These are phyloP conservation scores for Ogataea nonfermentans DNA, from an alignment of 805 yeast genomes.

Conservation along the genomic window DNA sequence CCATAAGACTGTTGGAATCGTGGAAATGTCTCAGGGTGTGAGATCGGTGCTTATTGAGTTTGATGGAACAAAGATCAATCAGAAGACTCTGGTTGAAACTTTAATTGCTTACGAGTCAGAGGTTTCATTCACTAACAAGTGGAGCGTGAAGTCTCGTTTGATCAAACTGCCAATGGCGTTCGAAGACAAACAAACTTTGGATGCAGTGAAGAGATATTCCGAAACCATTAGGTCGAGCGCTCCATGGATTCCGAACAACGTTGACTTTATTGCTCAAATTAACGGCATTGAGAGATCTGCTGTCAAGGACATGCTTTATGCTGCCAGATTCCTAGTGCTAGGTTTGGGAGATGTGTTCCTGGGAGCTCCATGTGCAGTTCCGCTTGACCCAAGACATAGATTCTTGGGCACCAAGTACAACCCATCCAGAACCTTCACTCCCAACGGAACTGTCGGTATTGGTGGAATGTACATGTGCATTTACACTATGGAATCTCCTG, in stretches of 20 bases:
- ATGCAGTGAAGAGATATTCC: constrained; percentile 84
- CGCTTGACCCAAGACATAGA: constrained; percentile 94
- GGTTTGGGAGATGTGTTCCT: constrained; percentile 97
- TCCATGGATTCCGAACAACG: constrained; percentile 98
- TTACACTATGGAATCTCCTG: constrained; percentile 97
- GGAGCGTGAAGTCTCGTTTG: constrained; percentile 83
- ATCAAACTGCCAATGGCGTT: constrained; percentile 93
- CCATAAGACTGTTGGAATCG: constrained; percentile 71
- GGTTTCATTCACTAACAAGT: constrained; percentile 68
- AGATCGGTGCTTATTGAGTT: constrained; percentile 89
- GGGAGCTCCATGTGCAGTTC: constrained; percentile 99
- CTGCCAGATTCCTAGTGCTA: constrained; percentile 86
- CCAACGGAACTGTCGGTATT: constrained; percentile 95
- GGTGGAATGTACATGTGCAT: constrained; percentile 99
- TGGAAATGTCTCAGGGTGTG: constrained; percentile 97
- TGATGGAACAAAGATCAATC: constrained; percentile 61
- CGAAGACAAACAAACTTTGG: constrained; percentile 86
- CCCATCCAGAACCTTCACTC: constrained; percentile 94
- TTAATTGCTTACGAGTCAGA: constrained; percentile 75
- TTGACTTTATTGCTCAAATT: constrained; percentile 88
- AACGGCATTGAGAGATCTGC: constrained; percentile 76
- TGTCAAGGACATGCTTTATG: constrained; percentile 80
- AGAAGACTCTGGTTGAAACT: constrained; percentile 57
- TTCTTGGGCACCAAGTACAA: constrained; percentile 91
- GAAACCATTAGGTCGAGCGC: constrained; percentile 93